These are phyloP conservation scores for Vachellia pachyceras DNA, from an alignment of 306 rosid genomes.

Conservation along the genomic window DNA sequence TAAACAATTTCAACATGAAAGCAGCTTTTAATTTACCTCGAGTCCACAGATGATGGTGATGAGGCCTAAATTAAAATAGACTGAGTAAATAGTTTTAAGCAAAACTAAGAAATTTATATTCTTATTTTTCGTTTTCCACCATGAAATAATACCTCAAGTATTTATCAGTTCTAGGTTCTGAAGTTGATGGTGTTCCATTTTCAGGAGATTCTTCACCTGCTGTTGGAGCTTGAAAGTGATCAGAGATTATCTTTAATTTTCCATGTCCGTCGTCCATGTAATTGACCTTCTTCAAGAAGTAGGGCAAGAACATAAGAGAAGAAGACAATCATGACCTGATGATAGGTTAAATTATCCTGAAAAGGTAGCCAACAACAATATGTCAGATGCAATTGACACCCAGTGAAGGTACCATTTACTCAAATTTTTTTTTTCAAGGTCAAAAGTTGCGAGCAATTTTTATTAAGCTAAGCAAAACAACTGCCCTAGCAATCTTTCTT, in stretches of 20 bases:
- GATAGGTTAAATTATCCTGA: slow-evolving; percentile 32
- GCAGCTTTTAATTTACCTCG: slow-evolving; percentile 60
- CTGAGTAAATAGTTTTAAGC: slow-evolving; percentile 41
- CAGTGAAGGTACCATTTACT: neutral
- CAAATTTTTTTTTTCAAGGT: neutral
- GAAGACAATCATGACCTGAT: slow-evolving; percentile 18
- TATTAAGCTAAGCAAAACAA: slow-evolving; percentile 25
- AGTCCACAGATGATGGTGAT: slow-evolving; percentile 48
- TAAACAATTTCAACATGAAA: slow-evolving; percentile 73
- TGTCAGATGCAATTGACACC: slow-evolving; percentile 10
- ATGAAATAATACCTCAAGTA: slow-evolving; percentile 56
- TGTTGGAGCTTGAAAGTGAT: slow-evolving; percentile 72
- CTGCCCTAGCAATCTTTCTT: neutral
- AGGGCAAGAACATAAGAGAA: slow-evolving; percentile 27
- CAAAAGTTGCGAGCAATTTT: slow-evolving; percentile 26
- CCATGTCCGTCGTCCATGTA: slow-evolving; percentile 81
- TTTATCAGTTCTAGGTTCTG: slow-evolving; percentile 53
- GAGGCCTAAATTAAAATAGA: slow-evolving; percentile 65
- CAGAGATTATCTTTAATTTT: slow-evolving; percentile 69
- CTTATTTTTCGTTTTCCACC: slow-evolving; percentile 14
- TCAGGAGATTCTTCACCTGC: slow-evolving; percentile 54
- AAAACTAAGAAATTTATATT: neutral
- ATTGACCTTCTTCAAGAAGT: slow-evolving; percentile 37
- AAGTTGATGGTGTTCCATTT: slow-evolving; percentile 47
- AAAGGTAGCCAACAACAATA: slow-evolving; percentile 35